A percentile compares a stretch with the other conserved stretches of the same genome.
Conservation (phyloP, 192 early-diverging fungal species). For the Backusella psychrophila region DNA sequence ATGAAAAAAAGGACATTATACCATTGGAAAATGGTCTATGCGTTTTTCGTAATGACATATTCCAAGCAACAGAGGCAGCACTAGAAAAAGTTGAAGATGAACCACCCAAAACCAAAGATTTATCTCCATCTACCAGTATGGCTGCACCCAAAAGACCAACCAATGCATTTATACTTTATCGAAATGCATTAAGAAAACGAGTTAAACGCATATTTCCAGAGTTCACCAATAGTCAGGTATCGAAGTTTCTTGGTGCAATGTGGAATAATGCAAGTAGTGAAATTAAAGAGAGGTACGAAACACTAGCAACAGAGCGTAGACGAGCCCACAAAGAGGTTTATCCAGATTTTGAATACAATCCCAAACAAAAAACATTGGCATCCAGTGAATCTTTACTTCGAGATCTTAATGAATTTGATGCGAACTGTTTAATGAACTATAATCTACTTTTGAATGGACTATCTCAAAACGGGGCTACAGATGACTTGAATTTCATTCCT, state of each 20-base stretch:
- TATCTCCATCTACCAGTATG: neutral
- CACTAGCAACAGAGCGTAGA: neutral
- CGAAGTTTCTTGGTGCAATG: conserved; percentile 5
- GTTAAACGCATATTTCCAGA: neutral
- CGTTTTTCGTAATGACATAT: neutral
- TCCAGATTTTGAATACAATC: conserved; percentile 2
- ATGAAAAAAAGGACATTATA: conserved; percentile 2
- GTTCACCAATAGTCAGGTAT: neutral
- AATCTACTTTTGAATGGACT: neutral
- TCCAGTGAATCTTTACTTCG: neutral
- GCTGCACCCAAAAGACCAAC: neutral
- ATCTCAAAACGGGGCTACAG: neutral
- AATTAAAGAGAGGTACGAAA: neutral
- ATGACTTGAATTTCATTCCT: neutral
- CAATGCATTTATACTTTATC: conserved; percentile 11
- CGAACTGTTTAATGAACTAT: neutral
- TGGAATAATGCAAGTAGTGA: neutral
- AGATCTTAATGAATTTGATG: no score
- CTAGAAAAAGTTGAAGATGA: neutral
- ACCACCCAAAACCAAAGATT: neutral
- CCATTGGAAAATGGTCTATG: neutral
- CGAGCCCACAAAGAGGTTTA: neutral
- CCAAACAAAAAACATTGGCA: neutral
- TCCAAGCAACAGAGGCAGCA: neutral
- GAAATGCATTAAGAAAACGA: neutral